phyloP scores from a whole-genome alignment of 371 early-diverging fungal genomes.

The Rhizopus delemar region DNA sequence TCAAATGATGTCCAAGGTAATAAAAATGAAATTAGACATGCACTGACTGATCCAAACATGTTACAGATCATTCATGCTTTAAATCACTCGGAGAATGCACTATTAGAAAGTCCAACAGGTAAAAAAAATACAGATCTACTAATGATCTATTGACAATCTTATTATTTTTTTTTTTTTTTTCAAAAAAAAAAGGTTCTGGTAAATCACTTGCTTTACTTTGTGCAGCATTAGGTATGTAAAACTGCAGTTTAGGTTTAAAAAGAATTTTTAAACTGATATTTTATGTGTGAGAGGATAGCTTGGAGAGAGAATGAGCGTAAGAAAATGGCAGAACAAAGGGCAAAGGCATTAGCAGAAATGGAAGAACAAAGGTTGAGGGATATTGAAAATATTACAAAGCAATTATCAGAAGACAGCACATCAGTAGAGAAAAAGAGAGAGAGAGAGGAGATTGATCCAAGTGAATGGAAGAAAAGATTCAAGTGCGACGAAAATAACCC shows the following conservation, averaged over 20 bases:
- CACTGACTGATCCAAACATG: neutral
- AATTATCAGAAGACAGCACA: no score
- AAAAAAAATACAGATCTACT: neutral
- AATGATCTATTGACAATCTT: no score
- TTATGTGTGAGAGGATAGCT: constrained; percentile 1
- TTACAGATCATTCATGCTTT: constrained; percentile 54
- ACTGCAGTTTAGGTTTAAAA: no score
- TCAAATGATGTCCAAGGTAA: constrained; percentile 62
- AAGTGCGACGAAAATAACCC: neutral
- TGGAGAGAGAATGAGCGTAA: constrained; percentile 29
- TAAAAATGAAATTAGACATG: no score
- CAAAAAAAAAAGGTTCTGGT: constrained; percentile 54
- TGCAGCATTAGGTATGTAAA: constrained; percentile 42
- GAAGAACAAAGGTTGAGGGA: no score
- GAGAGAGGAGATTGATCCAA: neutral
- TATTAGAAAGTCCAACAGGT: constrained; percentile 66
- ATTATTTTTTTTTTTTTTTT: no score
- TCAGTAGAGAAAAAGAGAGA: neutral
- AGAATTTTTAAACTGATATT: no score
- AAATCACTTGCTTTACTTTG: constrained; percentile 61
- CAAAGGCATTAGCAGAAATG: no score
- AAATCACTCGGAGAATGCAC: constrained; percentile 50
- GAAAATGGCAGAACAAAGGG: neutral
- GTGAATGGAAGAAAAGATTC: neutral
- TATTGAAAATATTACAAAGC: no score